These are phyloP conservation scores for Pythium vanterpoolii DNA, from an alignment of 352 stramenopile species.

Conservation along the genomic window DNA sequence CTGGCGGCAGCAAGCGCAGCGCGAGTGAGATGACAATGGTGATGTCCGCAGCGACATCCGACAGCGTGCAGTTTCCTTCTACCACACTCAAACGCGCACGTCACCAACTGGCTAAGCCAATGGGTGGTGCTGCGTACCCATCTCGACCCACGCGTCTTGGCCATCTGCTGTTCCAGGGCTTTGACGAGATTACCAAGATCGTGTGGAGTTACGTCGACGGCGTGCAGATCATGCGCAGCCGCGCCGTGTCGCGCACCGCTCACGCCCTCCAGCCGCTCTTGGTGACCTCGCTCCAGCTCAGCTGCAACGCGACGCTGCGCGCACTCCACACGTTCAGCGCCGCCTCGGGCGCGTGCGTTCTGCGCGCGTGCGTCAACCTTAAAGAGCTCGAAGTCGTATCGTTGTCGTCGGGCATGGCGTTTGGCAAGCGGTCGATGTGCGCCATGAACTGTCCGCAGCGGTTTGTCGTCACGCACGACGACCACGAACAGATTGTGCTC, in stretches of 20 bases:
- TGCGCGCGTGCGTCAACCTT: slow-evolving; percentile 65
- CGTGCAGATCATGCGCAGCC: slow-evolving; percentile 71
- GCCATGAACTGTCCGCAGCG: slow-evolving; percentile 80
- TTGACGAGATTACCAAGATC: slow-evolving; percentile 65
- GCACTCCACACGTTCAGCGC: slow-evolving; percentile 40
- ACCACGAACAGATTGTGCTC: slow-evolving; percentile 84
- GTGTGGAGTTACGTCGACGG: slow-evolving; percentile 81
- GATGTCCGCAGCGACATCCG: background rate
- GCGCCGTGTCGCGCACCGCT: slow-evolving; percentile 47
- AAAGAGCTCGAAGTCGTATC: slow-evolving; percentile 74
- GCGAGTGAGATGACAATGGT: slow-evolving; percentile 12
- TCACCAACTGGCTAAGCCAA: background rate
- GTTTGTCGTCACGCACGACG: slow-evolving; percentile 84
- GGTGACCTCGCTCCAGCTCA: slow-evolving; percentile 73
- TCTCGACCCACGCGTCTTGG: slow-evolving; percentile 25
- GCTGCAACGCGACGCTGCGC: slow-evolving; percentile 69
- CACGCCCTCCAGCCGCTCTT: slow-evolving; percentile 45
- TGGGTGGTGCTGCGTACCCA: too few species aligned
- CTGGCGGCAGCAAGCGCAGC: slow-evolving; percentile 6
- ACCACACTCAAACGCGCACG: slow-evolving; percentile 4
- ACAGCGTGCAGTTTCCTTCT: background rate
- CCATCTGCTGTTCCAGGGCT: slow-evolving; percentile 53
- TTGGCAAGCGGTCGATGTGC: slow-evolving; percentile 82
- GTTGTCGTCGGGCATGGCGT: slow-evolving; percentile 76
- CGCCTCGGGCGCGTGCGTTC: slow-evolving; percentile 29